Base-by-base conservation (phyloP, 495 filamentous ascomycete genomes). In the Bathelium albidoporum region DNA sequence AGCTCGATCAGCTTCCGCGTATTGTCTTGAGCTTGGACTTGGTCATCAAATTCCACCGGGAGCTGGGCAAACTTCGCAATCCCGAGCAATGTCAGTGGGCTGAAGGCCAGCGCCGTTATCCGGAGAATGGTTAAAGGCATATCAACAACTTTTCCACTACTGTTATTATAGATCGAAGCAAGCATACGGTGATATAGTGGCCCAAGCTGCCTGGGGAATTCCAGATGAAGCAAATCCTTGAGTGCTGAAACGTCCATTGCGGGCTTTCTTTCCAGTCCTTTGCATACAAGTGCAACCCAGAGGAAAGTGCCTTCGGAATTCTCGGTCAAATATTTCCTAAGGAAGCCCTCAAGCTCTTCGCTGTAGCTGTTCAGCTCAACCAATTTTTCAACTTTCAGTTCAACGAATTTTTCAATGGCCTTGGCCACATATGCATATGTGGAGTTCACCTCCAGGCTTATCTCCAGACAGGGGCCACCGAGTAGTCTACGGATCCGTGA, bases 361-460 rank as follows among this genome's bases (percentile, higher is more conserved):
- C 71, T 28, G 59, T 72, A 65, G 18, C 59, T 58, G 2, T 68
- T 66, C 3, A 76, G 65, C 5, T n/a, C 5, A 5, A n/a, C 9
- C 1, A 49, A n/a, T 22, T 2, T 10, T 1, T 49, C 11, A 20
- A 20, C 14, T 29, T 60, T 60, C 14, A 60, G 22, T 1, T 39
- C 41, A 28, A 60, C 31, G 2, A 49, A 49, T 20, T 2, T 49
- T 5, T 49, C 44, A 20, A 49, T n/a, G 5, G 44, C 44, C 20
- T 12, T 49, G 9, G 44, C 5, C 11, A 49, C 44, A 16, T 49
- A 16, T 10, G 44, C 1, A 16, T 49, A 16, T 10, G 44, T 1
- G 14, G 44, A 49, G 59, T 75, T 74, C 12, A 76, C 29, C 69
- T 78, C 73, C 28, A 79, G 69, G 34, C 64, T 65, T 11, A n/a